Evolutionary conservation across 2,329 filamentous ascomycete species (phyloP).

Genomic region (Microcyclosporella mali): DNA sequence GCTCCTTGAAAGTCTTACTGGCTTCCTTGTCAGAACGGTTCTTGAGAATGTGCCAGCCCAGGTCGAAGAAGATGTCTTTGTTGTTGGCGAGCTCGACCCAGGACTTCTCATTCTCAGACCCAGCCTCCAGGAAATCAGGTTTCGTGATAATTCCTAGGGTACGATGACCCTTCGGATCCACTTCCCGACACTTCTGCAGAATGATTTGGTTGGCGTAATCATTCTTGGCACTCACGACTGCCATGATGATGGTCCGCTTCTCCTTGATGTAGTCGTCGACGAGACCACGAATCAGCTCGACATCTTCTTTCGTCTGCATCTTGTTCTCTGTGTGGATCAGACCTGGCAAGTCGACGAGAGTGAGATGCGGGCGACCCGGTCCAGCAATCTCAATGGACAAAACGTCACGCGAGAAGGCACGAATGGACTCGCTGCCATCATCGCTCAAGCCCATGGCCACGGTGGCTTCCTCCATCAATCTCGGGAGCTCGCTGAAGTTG

Average conservation of each 20-base stretch:
- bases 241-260: constrained; percentile 41
- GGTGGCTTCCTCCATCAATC: constrained; percentile 48
- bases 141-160: constrained; percentile 57
- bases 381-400: constrained; percentile 44
- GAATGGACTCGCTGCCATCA: not conserved
- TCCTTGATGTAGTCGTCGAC: constrained; percentile 52
- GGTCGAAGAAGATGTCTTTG: constrained; percentile 35
- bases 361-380: constrained; percentile 36
- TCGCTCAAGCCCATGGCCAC: constrained; percentile 44
- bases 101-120: constrained; percentile 36
- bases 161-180: constrained; percentile 42
- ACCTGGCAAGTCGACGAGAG: constrained; percentile 35
- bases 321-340: constrained; percentile 34
- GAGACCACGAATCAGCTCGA: constrained; percentile 29
- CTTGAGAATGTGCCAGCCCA: constrained; percentile 52
- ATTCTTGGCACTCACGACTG: constrained; percentile 36
- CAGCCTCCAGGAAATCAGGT: constrained; percentile 41
- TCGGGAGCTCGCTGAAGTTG: constrained; percentile 39
- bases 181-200: constrained; percentile 41
- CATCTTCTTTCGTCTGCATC: constrained; percentile 30
- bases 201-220: constrained; percentile 55
- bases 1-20: constrained; percentile 33
- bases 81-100: constrained; percentile 39
- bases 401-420: constrained; percentile 42
- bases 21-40: constrained; percentile 37